Base-by-base conservation (phyloP, 2,329 filamentous ascomycete genomes). In the Harringtonia lauricola region DNA sequence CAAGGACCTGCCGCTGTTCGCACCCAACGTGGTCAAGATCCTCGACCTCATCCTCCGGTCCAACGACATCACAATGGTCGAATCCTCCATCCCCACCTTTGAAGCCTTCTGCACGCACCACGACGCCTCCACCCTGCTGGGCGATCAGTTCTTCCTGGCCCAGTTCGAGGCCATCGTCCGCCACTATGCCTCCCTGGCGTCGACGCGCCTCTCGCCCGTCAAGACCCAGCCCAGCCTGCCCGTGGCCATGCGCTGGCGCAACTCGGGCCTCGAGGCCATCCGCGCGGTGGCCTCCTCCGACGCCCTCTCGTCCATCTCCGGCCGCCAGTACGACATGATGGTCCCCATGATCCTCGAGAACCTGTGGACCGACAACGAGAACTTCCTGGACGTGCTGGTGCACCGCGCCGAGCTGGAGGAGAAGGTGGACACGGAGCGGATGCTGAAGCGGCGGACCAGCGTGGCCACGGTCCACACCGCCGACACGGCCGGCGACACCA, bases 321-420 rank as follows among this genome's bases (percentile, higher is more conserved):
- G 80, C 28, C 78, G 82, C 52, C 87, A 94, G 59, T 72, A 95
- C 51, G 74, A 81, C 47, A 72, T 84, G 43, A 80, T 94, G 43
- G 73, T 96, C 33, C 89, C 90, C 28, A 81, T 89, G 51, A 81
- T 96, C 17, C 67, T 96, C 47, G 81, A 89, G 56, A 95, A 95
- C 52, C 64, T 96, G 21, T 89, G 87, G 71, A 81, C 83, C 19
- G 78, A 83, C 43, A 76, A 78, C 51, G 78, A 83, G 30, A 73
- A 79, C 42, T 79, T 86, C 47, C 67, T 96, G 17, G 70, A 80
- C 36, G 65, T 76, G 4, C 62, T 96, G 41, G 71, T 84, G 48
- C 66, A 73, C n/a, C 75, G 81, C 42, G 76, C 82, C 19, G 70
- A 82, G 46, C 65, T 74, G 48, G 77, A 82, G 50, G 84, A 88